Evolutionary conservation across 1,139 yeast species (phyloP), one percentile per base, ranked within the genome.

Genomic region (Geotrichum restrictum): DNA sequence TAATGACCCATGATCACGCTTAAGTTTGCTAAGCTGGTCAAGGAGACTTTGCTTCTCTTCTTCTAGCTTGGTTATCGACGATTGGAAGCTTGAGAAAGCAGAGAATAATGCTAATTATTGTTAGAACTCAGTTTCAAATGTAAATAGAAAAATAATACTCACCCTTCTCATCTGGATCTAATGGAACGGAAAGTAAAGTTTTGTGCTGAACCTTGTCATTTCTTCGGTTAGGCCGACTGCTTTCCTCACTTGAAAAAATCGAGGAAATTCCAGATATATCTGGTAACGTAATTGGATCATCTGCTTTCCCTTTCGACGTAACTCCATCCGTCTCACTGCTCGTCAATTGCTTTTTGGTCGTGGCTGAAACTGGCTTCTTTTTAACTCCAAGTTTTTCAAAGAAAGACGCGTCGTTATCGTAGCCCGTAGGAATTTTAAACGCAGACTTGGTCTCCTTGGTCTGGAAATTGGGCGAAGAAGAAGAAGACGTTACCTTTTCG

Each of bases 201-300:
- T 61, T 60, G 49, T 61, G 64, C 37, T 59, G 55, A 8, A 49
- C 32, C 38, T 53, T 33, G 36, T 42, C 31, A 49, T 52, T 52
- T 29, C 51, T 49, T 10, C 55, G 54, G 39, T 45, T 48, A 31
- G 52, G 52, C 1, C 53, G 32, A 10, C 39, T 21, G 19, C 45
- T 51, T 37, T 57, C 60, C n/a, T 59, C 62, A 13, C 59, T 57
- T 1, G 62, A 59, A 41, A 61, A 60, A 22, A 62, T 58, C 18
- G 63, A 60, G 11, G 64, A 61, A 21, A 62, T 46, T 1, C 64
- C 64, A 13, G 63, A 58, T 29, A 62, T 61, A 46, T 62, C 65
- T 1, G 64, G 64, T 42, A 62, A 14, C 33, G 49, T 45, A 31
- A 50, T 42, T 5, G 52, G 52, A 13, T 44, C 52, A 24, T 34